phyloP scores from a whole-genome alignment of 768 basidiomycete genomes.

The Tulasnella sp. region DNA sequence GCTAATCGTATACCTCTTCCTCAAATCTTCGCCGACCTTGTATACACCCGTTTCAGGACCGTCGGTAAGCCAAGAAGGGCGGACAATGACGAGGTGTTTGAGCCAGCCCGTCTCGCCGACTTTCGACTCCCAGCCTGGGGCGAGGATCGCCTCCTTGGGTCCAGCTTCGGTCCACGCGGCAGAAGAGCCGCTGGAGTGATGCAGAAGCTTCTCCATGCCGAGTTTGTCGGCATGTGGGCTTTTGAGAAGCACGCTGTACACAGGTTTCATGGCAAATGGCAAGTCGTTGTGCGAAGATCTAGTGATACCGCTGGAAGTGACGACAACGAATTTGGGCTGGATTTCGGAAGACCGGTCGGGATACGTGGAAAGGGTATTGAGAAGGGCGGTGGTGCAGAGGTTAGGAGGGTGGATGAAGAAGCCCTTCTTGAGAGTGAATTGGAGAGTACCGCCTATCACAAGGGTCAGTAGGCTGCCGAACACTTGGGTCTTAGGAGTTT shows the following conservation, averaged over 20 bases:
- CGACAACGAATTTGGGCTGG: constrained; percentile 39
- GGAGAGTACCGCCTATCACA: neutral
- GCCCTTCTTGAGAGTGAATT: constrained; percentile 33
- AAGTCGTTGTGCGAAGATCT: constrained; percentile 33
- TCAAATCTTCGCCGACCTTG: neutral
- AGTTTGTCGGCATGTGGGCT: constrained; percentile 48
- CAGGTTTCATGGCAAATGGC: constrained; percentile 36
- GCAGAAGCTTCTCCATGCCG: constrained; percentile 36
- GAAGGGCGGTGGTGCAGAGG: constrained; percentile 45
- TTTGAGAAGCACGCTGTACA: constrained; percentile 39
- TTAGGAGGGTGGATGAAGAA: constrained; percentile 38
- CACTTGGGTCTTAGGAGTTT: too few species aligned
- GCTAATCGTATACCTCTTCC: neutral
- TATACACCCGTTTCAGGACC: neutral
- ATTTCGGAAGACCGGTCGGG: neutral
- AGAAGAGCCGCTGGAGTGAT: constrained; percentile 1
- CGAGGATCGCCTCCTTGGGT: constrained; percentile 7
- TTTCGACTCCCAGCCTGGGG: neutral
- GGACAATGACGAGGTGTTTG: constrained; percentile 2
- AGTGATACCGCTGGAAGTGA: constrained; percentile 44
- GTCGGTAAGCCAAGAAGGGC: constrained; percentile 5
- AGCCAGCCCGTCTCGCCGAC: neutral
- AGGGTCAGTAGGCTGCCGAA: too few species aligned
- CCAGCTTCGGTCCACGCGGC: neutral
- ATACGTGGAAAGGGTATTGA: constrained; percentile 35